These are phyloP conservation scores for Triangularia setosa DNA, from an alignment of 2,329 filamentous ascomycete genomes.

Conservation along the genomic window DNA sequence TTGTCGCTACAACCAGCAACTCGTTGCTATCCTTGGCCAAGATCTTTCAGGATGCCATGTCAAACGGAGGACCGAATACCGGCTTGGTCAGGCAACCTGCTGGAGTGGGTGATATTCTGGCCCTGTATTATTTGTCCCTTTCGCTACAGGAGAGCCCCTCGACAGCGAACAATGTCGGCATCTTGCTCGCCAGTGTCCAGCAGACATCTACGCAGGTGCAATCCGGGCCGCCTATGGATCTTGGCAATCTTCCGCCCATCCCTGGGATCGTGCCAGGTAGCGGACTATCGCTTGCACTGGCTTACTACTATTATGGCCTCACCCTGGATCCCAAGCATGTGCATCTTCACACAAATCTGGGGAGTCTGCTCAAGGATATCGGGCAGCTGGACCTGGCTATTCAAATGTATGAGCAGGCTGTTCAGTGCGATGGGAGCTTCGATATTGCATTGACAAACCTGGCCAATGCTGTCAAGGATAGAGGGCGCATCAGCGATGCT, in stretches of 20 bases:
- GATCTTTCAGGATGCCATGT: slow-evolving; percentile 95
- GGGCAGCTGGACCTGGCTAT: slow-evolving; percentile 89
- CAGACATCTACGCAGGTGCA: slow-evolving; percentile 50
- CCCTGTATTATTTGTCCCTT: slow-evolving; percentile 90
- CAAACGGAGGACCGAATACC: slow-evolving; percentile 59
- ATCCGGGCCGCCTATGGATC: slow-evolving; percentile 23
- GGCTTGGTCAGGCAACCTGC: slow-evolving; percentile 59
- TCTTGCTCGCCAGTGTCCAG: slow-evolving; percentile 90
- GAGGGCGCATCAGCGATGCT: slow-evolving; percentile 85
- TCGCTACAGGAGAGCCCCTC: slow-evolving; percentile 94
- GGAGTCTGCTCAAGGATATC: slow-evolving; percentile 92
- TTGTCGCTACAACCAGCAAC: slow-evolving; percentile 91
- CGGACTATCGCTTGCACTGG: slow-evolving; percentile 79
- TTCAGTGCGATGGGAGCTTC: slow-evolving; percentile 87
- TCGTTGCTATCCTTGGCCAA: slow-evolving; percentile 91
- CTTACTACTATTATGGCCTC: slow-evolving; percentile 94
- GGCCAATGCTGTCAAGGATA: slow-evolving; percentile 96
- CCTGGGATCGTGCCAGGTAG: slow-evolving; percentile 82
- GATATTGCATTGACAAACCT: slow-evolving; percentile 96
- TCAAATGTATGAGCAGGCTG: slow-evolving; percentile 94
- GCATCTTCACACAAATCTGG: slow-evolving; percentile 93
- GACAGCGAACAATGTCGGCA: slow-evolving; percentile 96
- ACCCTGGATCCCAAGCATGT: slow-evolving; percentile 84
- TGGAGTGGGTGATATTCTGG: slow-evolving; percentile 86
- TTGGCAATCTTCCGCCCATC: slow-evolving; percentile 43